These are phyloP conservation scores for Phylloporus sp. DNA, from an alignment of 768 basidiomycete species.

Conservation along the genomic window DNA sequence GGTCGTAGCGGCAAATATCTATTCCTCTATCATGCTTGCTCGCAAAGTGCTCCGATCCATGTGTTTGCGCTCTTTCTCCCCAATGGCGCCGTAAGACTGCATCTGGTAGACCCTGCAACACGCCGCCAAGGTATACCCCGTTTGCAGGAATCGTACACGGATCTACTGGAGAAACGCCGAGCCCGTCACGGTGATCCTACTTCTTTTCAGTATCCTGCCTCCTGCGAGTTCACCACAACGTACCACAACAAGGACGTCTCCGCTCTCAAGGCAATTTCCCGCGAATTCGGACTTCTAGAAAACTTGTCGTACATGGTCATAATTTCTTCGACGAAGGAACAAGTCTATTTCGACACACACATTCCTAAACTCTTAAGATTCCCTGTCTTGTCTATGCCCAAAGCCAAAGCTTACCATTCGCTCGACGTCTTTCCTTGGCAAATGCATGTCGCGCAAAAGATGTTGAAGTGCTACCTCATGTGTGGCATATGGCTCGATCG, in stretches of 20 bases:
- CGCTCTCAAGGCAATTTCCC: constrained; percentile 81
- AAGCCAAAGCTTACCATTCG: constrained; percentile 65
- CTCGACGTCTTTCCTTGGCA: constrained; percentile 90
- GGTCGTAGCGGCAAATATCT: constrained; percentile 71
- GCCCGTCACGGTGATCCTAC: constrained; percentile 35
- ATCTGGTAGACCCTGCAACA: constrained; percentile 88
- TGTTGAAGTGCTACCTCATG: constrained; percentile 78
- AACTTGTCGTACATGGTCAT: constrained; percentile 70
- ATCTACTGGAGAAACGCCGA: constrained; percentile 51
- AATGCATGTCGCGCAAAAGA: constrained; percentile 69
- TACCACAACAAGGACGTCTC: constrained; percentile 77
- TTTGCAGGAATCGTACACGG: constrained; percentile 68
- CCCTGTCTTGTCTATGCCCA: constrained; percentile 85
- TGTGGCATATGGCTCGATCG: constrained; percentile 78
- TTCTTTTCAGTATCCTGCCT: constrained; percentile 60
- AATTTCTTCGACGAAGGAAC: constrained; percentile 82
- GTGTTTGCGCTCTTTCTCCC: constrained; percentile 87
- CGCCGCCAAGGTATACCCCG: constrained; percentile 76
- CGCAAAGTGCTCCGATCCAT: constrained; percentile 70
- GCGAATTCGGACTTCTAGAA: constrained; percentile 76
- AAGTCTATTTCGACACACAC: constrained; percentile 71
- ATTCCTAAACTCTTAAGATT: constrained; percentile 73
- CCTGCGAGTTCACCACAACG: constrained; percentile 55
- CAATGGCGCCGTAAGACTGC: constrained; percentile 62
- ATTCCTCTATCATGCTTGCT: constrained; percentile 83